Conservation (phyloP, 176 grass and related monocot species). For the Carex littledalei region DNA sequence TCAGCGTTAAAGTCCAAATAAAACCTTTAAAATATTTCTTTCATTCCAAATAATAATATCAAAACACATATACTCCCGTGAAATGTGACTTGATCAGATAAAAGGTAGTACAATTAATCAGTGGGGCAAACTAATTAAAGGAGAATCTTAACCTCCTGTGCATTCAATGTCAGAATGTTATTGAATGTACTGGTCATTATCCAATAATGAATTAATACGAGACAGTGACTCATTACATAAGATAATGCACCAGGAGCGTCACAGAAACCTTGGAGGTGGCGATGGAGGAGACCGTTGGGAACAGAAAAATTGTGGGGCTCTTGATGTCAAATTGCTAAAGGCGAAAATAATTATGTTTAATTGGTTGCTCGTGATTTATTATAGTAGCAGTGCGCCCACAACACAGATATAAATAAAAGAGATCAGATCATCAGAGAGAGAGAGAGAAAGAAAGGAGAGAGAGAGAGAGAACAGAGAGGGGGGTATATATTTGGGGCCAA, state of each 20-base stretch:
- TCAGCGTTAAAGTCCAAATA: no score
- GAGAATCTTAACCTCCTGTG: neutral
- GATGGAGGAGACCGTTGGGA: slow-evolving; percentile 43
- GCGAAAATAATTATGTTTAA: neutral
- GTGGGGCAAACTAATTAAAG: neutral
- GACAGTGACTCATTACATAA: neutral
- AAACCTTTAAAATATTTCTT: no score
- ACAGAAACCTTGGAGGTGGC: neutral
- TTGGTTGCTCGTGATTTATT: slow-evolving; percentile 7
- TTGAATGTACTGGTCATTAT: neutral
- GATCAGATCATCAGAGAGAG: neutral
- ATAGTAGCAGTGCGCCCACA: slow-evolving; percentile 28
- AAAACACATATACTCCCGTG: no score
- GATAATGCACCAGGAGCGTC: neutral
- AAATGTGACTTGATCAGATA: neutral
- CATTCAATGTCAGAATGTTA: neutral
- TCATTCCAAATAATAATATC: no score
- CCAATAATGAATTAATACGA: neutral
- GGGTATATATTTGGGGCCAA: slow-evolving; percentile 67
- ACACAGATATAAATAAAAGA: slow-evolving; percentile 15
- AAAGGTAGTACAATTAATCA: neutral
- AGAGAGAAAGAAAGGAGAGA: slow-evolving; percentile 7
- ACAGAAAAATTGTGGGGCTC: slow-evolving; percentile 33
- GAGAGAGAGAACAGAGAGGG: neutral
- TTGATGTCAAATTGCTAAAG: slow-evolving; percentile 2